Base-by-base conservation (phyloP, 257 asterid genomes). In the Forsythia viridissima region DNA sequence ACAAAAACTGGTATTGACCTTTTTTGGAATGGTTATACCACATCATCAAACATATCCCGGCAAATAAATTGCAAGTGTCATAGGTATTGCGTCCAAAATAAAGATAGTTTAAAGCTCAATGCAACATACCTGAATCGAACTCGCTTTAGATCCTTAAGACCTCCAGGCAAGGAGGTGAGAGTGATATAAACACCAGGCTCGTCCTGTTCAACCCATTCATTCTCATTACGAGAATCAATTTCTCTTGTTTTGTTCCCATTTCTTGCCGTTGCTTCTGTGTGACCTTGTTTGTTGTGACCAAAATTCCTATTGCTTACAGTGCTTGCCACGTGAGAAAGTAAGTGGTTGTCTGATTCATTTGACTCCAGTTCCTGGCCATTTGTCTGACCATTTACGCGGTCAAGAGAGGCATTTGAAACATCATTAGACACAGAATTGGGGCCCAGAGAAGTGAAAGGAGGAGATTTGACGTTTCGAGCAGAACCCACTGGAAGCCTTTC, bases 401-500 rank as follows among this genome's bases (percentile, higher is more conserved):
- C 94, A 36, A 81, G 76, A 77, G 93, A 84, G 66, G 77, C 88
- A 84, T 68, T 82, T 84, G 92, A 77, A 75, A 83, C 73, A 76
- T 93, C 96, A 85, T 68, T 77, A 39, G 89, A 73, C 70, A 82
- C 81, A 71, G 84, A 74, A 81, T 84, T 83, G 80, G 91, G 84
- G 39, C 73, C 83, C 70, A 82, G 72, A 46, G 94, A 84, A 79
- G 85, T 76, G 68, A 91, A 86, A 80, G 96, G 81, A n/a, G 89
- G 94, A 76, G 97, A 88, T 86, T 84, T 93, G 81, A 85, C 81
- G 84, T 83, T 92, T 83, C 90, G 92, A 41, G 93, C 86, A 70
- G 97, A 89, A 82, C 98, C 99, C 82, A 95, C 97, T n/a, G 99
- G 99, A 77, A 93, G 86, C 84, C 94, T 91, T 83, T 95, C 99